A percentile compares a stretch with the other conserved stretches of the same genome.
Evolutionary conservation across 139 green algal species (phyloP).

Genomic region (Chlamydomonas incerta): DNA sequence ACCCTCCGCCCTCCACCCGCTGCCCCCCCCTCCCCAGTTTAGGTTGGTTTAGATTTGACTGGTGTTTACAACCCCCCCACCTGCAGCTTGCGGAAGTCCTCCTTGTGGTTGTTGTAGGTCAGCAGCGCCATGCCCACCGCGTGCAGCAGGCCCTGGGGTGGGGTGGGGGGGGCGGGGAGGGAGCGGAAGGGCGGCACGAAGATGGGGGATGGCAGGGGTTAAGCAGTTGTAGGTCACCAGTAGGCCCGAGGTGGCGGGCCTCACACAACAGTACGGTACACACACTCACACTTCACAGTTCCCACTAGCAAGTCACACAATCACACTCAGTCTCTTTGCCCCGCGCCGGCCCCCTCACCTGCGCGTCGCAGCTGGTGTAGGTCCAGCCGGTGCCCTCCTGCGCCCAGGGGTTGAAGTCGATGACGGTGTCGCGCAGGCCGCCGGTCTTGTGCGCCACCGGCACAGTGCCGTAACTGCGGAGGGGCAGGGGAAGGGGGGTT

Average conservation of each 20-base stretch:
- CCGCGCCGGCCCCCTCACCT: too few relatives aligned
- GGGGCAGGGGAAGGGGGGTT: too few relatives aligned
- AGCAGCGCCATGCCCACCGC: constrained; percentile 61
- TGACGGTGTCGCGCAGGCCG: constrained; percentile 75
- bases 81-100: constrained; percentile 67
- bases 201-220: too few relatives aligned
- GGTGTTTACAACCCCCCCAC: too few relatives aligned
- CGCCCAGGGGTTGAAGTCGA: constrained; percentile 70
- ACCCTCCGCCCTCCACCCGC: too few relatives aligned
- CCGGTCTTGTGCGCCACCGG: constrained; percentile 82
- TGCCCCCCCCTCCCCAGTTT: not conserved
- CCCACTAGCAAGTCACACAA: too few relatives aligned
- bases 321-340: too few relatives aligned
- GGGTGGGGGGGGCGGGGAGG: not conserved
- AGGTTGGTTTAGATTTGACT: too few relatives aligned
- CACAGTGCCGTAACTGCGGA: constrained; percentile 77
- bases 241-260: not conserved
- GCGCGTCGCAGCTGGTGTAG: constrained; percentile 67
- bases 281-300: too few relatives aligned
- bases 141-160: constrained; percentile 66
- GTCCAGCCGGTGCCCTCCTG: constrained; percentile 77
- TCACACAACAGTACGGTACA: too few relatives aligned
- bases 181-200: too few relatives aligned
- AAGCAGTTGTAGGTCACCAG: not conserved
- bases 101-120: constrained; percentile 66